Evolutionary conservation across 2,329 filamentous ascomycete genomes (phyloP).

Genomic region (Orbilia oligospora): DNA sequence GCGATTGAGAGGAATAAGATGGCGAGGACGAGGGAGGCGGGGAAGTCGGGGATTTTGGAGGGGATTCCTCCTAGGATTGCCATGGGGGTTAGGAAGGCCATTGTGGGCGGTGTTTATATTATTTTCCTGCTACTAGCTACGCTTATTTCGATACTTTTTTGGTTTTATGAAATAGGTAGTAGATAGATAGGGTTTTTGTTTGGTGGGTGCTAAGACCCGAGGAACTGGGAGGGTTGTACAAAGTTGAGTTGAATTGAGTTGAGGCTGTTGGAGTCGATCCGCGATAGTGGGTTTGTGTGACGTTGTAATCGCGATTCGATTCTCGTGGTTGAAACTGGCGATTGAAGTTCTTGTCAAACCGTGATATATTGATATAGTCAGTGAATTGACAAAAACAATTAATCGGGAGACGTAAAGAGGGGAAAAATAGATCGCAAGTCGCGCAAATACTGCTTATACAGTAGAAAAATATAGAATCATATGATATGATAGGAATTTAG

Average conservation of each 20-base stretch:
- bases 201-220: conserved; percentile 12
- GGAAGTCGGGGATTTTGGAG: conserved; percentile 57
- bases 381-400: background rate
- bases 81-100: conserved; percentile 35
- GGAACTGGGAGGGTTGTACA: conserved; percentile 1
- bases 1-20: conserved; percentile 50
- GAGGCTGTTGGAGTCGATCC: background rate
- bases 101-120: background rate
- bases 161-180: background rate
- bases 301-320: background rate
- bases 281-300: conserved; percentile 19
- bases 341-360: background rate
- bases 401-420: too few species aligned
- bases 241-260: conserved; percentile 4
- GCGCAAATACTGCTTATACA: too few species aligned
- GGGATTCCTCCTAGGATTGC: conserved; percentile 53
- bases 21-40: conserved; percentile 54
- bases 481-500: too few species aligned
- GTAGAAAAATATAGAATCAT: background rate
- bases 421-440: too few species aligned
- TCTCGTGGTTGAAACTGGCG: too few species aligned
- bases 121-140: too few species aligned
- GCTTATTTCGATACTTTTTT: background rate
- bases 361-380: too few species aligned
- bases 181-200: background rate